These are phyloP conservation scores for Naganishia onofrii DNA, from an alignment of 768 basidiomycete genomes.

Conservation along the genomic window DNA sequence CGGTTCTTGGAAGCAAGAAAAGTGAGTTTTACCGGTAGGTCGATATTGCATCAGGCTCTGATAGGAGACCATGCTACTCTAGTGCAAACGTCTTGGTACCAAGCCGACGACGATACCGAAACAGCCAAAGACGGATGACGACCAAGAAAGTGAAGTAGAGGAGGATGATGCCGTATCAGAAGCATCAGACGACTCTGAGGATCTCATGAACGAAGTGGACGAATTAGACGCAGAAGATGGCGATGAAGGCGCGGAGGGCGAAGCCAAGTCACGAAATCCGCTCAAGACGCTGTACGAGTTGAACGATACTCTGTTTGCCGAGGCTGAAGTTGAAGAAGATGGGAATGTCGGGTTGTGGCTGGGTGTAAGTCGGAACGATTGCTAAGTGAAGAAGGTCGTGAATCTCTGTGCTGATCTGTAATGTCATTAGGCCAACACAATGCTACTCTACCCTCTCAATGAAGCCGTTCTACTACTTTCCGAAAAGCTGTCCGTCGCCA, in stretches of 20 bases:
- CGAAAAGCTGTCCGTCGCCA: slow-evolving; percentile 71
- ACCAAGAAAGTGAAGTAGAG: slow-evolving; percentile 8
- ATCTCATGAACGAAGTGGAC: slow-evolving; percentile 43
- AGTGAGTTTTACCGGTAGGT: slow-evolving; percentile 54
- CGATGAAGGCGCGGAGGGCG: slow-evolving; percentile 51
- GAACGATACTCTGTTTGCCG: slow-evolving; percentile 90
- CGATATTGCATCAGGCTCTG: not conserved
- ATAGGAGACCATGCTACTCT: not conserved
- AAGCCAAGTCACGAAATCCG: slow-evolving; percentile 46
- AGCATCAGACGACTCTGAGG: slow-evolving; percentile 54
- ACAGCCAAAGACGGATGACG: not conserved
- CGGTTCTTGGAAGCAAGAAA: slow-evolving; percentile 70
- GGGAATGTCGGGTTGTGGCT: slow-evolving; percentile 94
- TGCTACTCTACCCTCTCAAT: slow-evolving; percentile 86
- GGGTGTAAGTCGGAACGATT: slow-evolving; percentile 62
- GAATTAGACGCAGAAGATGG: slow-evolving; percentile 44
- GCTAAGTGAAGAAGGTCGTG: not conserved
- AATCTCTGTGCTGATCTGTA: not conserved
- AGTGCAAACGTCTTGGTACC: slow-evolving; percentile 33
- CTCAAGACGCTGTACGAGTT: slow-evolving; percentile 87
- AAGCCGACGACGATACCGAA: slow-evolving; percentile 28
- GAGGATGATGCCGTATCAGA: slow-evolving; percentile 39
- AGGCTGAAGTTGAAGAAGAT: slow-evolving; percentile 79
- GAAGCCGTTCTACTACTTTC: slow-evolving; percentile 71
- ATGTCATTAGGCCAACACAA: slow-evolving; percentile 78